phyloP scores from a whole-genome alignment of 2,329 filamentous ascomycete genomes.

The Alternaria arborescens region DNA sequence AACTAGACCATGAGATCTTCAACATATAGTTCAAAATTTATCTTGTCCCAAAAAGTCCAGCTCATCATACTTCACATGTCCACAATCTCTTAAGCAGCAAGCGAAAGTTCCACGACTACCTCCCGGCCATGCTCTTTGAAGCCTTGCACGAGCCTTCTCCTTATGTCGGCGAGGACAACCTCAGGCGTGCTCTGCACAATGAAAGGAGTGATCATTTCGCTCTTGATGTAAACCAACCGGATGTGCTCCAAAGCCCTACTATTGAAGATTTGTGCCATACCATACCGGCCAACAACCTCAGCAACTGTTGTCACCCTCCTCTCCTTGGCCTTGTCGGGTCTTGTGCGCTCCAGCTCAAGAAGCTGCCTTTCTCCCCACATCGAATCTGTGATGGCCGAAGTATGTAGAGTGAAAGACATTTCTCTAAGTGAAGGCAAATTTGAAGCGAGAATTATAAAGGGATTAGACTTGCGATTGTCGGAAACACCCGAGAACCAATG shows the following conservation, averaged over 20 bases:
- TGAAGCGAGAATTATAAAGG: slow-evolving; percentile 84
- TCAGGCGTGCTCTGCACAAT: slow-evolving; percentile 53
- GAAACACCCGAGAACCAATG: slow-evolving; percentile 70
- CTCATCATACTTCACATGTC: not conserved
- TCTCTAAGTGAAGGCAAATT: slow-evolving; percentile 83
- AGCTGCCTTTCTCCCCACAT: slow-evolving; percentile 63
- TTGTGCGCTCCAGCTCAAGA: slow-evolving; percentile 77
- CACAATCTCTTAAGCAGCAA: not conserved
- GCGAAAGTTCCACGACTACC: not conserved
- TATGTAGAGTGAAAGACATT: slow-evolving; percentile 81
- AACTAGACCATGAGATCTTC: not conserved
- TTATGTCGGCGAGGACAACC: slow-evolving; percentile 3
- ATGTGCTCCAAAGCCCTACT: slow-evolving; percentile 74
- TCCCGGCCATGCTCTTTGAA: slow-evolving; percentile 5
- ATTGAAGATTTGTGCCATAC: slow-evolving; percentile 74
- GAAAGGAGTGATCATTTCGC: slow-evolving; percentile 66
- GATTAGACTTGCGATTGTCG: slow-evolving; percentile 86
- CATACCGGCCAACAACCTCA: slow-evolving; percentile 82
- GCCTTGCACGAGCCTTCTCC: slow-evolving; percentile 6
- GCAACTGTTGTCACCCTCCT: slow-evolving; percentile 77
- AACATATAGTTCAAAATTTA: not conserved
- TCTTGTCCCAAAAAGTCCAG: not conserved
- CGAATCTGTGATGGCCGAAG: slow-evolving; percentile 78
- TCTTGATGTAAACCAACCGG: slow-evolving; percentile 79
- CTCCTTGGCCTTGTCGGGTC: slow-evolving; percentile 80